A percentile compares a stretch with the other conserved stretches of the same genome.
These are phyloP conservation scores for Aspergillus ustus DNA, from an alignment of 2,329 filamentous ascomycete species.

Conservation along the genomic window DNA sequence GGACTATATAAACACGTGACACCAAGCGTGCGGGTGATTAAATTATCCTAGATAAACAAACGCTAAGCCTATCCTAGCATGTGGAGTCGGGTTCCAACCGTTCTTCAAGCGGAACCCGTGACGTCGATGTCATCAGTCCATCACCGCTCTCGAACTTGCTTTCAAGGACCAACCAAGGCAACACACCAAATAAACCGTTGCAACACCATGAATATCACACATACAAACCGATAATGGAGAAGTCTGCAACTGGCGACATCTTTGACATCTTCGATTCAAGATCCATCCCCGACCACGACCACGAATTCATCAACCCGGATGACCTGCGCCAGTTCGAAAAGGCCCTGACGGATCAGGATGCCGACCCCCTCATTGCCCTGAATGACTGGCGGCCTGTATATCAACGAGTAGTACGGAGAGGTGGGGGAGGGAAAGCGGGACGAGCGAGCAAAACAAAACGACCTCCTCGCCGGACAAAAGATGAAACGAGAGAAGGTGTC, in stretches of 20 bases:
- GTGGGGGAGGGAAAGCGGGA: slow-evolving; percentile 2
- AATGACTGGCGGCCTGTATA: slow-evolving; percentile 95
- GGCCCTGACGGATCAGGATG: slow-evolving; percentile 81
- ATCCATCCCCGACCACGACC: slow-evolving; percentile 76
- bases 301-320: slow-evolving; percentile 73
- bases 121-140: slow-evolving; percentile 21
- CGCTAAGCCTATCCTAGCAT: slow-evolving; percentile 1
- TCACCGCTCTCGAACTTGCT: slow-evolving; percentile 5
- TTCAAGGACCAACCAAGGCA: neutral
- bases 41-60: neutral
- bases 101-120: slow-evolving; percentile 8
- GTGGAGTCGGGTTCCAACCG: neutral
- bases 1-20: neutral
- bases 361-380: slow-evolving; percentile 78
- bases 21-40: neutral
- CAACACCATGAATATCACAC: slow-evolving; percentile 36
- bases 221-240: slow-evolving; percentile 25
- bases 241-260: slow-evolving; percentile 41
- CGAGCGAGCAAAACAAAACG: slow-evolving; percentile 47
- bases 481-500: slow-evolving; percentile 94
- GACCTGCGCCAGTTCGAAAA: slow-evolving; percentile 79
- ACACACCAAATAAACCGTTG: slow-evolving; percentile 11
- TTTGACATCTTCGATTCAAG: slow-evolving; percentile 65
- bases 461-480: slow-evolving; percentile 64
- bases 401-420: slow-evolving; percentile 63